A percentile compares a stretch with the other conserved stretches of the same genome.
Evolutionary conservation across 2,329 filamentous ascomycete species (phyloP).

Genomic region (Epichloe typhina): DNA sequence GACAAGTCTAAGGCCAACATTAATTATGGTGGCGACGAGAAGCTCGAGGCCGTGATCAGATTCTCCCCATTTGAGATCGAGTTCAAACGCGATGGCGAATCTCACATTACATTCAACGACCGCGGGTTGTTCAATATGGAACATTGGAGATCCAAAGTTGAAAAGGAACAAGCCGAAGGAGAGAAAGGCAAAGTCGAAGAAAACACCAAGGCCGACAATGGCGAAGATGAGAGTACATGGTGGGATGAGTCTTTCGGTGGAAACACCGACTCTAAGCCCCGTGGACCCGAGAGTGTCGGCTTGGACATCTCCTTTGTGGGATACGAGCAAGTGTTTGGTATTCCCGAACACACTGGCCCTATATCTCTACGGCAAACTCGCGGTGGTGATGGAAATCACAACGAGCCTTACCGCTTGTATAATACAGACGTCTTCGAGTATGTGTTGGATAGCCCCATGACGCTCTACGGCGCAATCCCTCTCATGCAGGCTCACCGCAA

Average conservation of each 20-base stretch:
- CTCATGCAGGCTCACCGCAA: slow-evolving; percentile 97
- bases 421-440: slow-evolving; percentile 98
- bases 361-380: slow-evolving; percentile 82
- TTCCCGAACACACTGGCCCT: slow-evolving; percentile 83
- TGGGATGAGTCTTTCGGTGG: slow-evolving; percentile 97
- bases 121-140: slow-evolving; percentile 86
- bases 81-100: slow-evolving; percentile 70
- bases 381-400: slow-evolving; percentile 72
- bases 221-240: slow-evolving; percentile 78
- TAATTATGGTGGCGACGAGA: slow-evolving; percentile 61
- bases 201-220: slow-evolving; percentile 30
- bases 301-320: slow-evolving; percentile 86
- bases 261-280: slow-evolving; percentile 90
- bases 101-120: slow-evolving; percentile 80
- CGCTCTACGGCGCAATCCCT: slow-evolving; percentile 90
- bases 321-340: slow-evolving; percentile 86
- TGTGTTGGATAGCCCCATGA: slow-evolving; percentile 94
- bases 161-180: slow-evolving; percentile 50
- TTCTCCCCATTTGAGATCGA: slow-evolving; percentile 75
- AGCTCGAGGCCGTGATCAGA: slow-evolving; percentile 71
- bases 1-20: slow-evolving; percentile 58
- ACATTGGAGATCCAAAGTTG: slow-evolving; percentile 84
- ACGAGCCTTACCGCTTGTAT: slow-evolving; percentile 86
- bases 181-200: slow-evolving; percentile 37
- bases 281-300: slow-evolving; percentile 81